Conservation (phyloP, 495 filamentous ascomycete species). For the Eremomyces bilateralis region DNA sequence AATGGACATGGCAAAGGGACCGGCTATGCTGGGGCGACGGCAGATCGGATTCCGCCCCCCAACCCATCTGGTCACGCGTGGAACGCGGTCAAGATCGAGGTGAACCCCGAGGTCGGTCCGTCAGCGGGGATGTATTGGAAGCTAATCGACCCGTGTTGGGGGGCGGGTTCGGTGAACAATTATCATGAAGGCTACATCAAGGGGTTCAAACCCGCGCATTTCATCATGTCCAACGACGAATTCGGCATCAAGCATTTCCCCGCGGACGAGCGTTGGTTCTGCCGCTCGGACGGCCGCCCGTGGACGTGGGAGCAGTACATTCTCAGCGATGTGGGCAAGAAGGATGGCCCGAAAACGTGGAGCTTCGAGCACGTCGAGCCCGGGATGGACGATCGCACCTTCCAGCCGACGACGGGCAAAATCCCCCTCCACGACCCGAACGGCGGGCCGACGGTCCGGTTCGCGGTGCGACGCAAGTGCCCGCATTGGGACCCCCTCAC, state of each 20-base stretch:
- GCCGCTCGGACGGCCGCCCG: slow-evolving; percentile 34
- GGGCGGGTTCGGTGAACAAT: slow-evolving; percentile 42
- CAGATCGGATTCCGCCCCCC: slow-evolving; percentile 30
- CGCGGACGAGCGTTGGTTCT: slow-evolving; percentile 39
- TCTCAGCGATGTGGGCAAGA: slow-evolving; percentile 25
- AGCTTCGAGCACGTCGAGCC: slow-evolving; percentile 30
- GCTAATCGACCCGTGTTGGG: slow-evolving; percentile 82
- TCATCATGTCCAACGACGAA: slow-evolving; percentile 60
- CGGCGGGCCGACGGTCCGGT: slow-evolving; percentile 33
- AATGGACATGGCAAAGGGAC: slow-evolving; percentile 75
- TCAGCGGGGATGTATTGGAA: too few relatives aligned
- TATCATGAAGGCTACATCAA: slow-evolving; percentile 33
- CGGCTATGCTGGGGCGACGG: slow-evolving; percentile 37
- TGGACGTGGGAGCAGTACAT: slow-evolving; percentile 66
- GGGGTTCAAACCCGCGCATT: slow-evolving; percentile 43
- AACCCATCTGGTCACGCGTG: slow-evolving; percentile 55
- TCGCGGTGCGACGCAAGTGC: slow-evolving; percentile 56
- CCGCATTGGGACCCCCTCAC: slow-evolving; percentile 52
- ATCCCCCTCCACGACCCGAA: slow-evolving; percentile 30
- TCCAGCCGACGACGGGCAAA: slow-evolving; percentile 33
- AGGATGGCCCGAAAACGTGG: slow-evolving; percentile 27
- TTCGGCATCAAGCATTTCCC: slow-evolving; percentile 73
- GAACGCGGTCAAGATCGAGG: slow-evolving; percentile 79
- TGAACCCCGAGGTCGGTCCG: too few relatives aligned
- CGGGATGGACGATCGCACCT: slow-evolving; percentile 37